These are phyloP conservation scores for Rhodotorula sp. DNA, from an alignment of 1,284 basidiomycete genomes.

Conservation along the genomic window DNA sequence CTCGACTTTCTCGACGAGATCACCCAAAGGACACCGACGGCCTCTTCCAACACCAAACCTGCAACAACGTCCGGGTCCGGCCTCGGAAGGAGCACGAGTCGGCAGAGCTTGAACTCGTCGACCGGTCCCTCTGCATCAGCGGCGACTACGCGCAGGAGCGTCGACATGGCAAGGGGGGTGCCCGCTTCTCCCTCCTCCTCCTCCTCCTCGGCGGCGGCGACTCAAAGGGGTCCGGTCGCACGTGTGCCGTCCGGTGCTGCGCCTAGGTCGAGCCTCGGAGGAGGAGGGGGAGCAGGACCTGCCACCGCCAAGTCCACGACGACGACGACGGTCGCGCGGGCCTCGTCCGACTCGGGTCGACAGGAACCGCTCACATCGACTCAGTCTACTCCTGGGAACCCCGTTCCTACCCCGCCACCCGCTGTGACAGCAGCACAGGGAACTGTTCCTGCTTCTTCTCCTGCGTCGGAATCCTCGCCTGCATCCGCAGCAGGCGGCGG, in stretches of 20 bases:
- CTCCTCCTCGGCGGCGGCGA: no score
- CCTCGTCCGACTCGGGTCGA: neutral
- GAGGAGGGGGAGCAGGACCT: no score
- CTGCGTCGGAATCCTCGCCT: neutral
- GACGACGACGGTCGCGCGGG: neutral
- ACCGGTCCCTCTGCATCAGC: neutral
- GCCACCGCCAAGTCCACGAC: neutral
- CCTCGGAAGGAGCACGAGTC: constrained; percentile 16
- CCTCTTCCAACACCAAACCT: constrained; percentile 24
- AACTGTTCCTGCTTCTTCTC: neutral
- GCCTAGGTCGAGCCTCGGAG: no score
- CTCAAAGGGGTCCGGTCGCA: no score
- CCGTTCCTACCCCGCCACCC: neutral
- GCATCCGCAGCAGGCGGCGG: constrained; percentile 3
- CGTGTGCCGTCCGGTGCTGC: no score
- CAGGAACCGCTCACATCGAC: neutral
- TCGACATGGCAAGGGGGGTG: constrained; percentile 25
- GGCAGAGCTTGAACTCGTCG: constrained; percentile 12
- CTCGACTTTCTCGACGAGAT: constrained; percentile 92
- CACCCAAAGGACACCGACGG: constrained; percentile 64
- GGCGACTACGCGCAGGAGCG: constrained; percentile 16
- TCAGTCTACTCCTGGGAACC: neutral
- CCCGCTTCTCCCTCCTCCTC: neutral
- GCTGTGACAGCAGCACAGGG: neutral
- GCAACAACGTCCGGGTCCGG: neutral